Evolutionary conservation across 495 filamentous ascomycete species (phyloP).

Genomic region (Aspergillus hancockii): DNA sequence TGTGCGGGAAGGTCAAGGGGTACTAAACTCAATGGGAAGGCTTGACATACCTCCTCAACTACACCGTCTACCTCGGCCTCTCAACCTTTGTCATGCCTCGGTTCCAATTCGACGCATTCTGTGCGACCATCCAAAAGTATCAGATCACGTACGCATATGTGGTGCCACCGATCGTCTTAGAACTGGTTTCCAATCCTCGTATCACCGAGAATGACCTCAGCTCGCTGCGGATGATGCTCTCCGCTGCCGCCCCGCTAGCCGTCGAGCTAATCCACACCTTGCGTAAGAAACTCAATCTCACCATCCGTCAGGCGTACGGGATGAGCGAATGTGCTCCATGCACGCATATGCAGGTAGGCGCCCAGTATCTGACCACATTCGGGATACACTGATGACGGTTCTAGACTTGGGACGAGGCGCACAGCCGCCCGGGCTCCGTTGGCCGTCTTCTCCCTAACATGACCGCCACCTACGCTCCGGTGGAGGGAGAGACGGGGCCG

Average conservation of each 20-base stretch:
- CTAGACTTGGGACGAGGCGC: conserved; percentile 64
- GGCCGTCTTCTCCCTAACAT: conserved; percentile 73
- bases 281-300: conserved; percentile 63
- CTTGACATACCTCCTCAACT: conserved; percentile 55
- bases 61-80: conserved; percentile 59
- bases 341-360: conserved; percentile 45
- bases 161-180: conserved; percentile 78
- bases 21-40: conserved; percentile 16
- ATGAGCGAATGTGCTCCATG: conserved; percentile 64
- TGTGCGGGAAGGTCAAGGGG: background rate
- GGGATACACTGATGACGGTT: background rate
- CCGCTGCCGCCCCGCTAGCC: conserved; percentile 78
- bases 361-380: background rate
- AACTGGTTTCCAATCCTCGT: conserved; percentile 66
- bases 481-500: conserved; percentile 35
- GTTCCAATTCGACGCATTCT: conserved; percentile 72
- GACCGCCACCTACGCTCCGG: conserved; percentile 66
- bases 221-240: conserved; percentile 72
- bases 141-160: conserved; percentile 72
- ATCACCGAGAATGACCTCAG: conserved; percentile 71
- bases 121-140: conserved; percentile 64
- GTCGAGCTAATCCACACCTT: conserved; percentile 70
- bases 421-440: conserved; percentile 60
- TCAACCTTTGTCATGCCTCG: conserved; percentile 67
- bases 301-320: conserved; percentile 74